Conservation (phyloP, 805 yeast species). For the Candida gorgasii region DNA sequence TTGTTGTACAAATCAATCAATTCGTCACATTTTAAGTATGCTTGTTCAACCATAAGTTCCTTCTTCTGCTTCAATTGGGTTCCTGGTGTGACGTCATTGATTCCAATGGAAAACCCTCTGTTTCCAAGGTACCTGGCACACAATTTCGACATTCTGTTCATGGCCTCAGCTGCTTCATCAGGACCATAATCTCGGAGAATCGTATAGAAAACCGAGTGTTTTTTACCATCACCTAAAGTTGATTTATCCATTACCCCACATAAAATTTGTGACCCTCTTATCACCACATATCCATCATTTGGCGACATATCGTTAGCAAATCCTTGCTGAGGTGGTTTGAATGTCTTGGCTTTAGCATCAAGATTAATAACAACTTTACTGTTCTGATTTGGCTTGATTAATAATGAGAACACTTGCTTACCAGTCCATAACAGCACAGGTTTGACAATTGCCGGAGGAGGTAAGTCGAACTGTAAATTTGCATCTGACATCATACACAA, state of each 20-base stretch:
- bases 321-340: slow-evolving; percentile 68
- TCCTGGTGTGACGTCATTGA: slow-evolving; percentile 96
- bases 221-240: slow-evolving; percentile 95
- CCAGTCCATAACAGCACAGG: slow-evolving; percentile 96
- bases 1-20: slow-evolving; percentile 73
- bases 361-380: slow-evolving; percentile 85
- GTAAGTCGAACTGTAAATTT: slow-evolving; percentile 80
- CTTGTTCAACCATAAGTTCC: slow-evolving; percentile 85
- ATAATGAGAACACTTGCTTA: slow-evolving; percentile 86
- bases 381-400: slow-evolving; percentile 76
- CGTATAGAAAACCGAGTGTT: slow-evolving; percentile 93
- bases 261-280: slow-evolving; percentile 84
- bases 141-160: slow-evolving; percentile 99
- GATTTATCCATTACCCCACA: slow-evolving; percentile 98
- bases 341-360: slow-evolving; percentile 94
- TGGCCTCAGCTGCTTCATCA: slow-evolving; percentile 89
- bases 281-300: slow-evolving; percentile 91
- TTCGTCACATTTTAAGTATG: slow-evolving; percentile 89
- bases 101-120: slow-evolving; percentile 96
- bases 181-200: slow-evolving; percentile 97
- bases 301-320: slow-evolving; percentile 94
- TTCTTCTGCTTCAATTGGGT: slow-evolving; percentile 69
- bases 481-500: slow-evolving; percentile 97
- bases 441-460: slow-evolving; percentile 91
- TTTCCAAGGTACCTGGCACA: slow-evolving; percentile 95